These are phyloP conservation scores for Claviceps arundinis DNA, from an alignment of 2,329 filamentous ascomycete genomes.

Conservation along the genomic window DNA sequence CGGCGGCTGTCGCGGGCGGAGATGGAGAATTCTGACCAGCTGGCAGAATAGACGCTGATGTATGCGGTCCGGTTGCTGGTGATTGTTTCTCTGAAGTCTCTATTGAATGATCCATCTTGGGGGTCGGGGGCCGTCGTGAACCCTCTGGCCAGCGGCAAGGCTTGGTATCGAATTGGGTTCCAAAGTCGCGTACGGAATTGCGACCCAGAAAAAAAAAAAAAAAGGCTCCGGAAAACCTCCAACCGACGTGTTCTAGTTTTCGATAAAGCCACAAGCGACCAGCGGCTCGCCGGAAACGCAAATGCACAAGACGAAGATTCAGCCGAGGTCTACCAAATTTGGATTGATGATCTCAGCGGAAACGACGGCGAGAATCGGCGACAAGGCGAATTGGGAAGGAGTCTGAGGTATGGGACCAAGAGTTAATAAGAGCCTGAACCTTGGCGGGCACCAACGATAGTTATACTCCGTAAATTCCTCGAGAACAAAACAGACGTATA, in stretches of 20 bases:
- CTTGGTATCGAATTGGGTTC: neutral
- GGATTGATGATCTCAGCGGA: neutral
- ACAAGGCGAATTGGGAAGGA: neutral
- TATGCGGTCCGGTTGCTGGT: conserved; percentile 1
- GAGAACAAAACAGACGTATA: neutral
- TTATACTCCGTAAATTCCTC: neutral
- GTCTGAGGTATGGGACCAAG: neutral
- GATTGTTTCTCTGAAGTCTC: neutral
- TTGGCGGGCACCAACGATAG: neutral
- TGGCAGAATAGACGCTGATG: neutral
- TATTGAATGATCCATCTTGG: neutral
- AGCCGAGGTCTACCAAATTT: neutral
- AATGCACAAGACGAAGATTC: neutral
- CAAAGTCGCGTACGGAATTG: neutral
- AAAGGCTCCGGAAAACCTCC: neutral
- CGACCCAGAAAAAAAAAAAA: neutral
- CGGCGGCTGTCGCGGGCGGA: conserved; percentile 9
- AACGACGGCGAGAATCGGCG: neutral
- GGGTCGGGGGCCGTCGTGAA: neutral
- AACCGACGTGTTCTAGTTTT: neutral
- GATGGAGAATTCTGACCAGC: neutral
- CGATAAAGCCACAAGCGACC: neutral
- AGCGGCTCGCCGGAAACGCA: neutral
- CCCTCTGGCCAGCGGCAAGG: neutral
- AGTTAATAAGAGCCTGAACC: neutral